These are phyloP conservation scores for Rhizoctonia solani DNA, from an alignment of 1,284 basidiomycete genomes.

Conservation along the genomic window DNA sequence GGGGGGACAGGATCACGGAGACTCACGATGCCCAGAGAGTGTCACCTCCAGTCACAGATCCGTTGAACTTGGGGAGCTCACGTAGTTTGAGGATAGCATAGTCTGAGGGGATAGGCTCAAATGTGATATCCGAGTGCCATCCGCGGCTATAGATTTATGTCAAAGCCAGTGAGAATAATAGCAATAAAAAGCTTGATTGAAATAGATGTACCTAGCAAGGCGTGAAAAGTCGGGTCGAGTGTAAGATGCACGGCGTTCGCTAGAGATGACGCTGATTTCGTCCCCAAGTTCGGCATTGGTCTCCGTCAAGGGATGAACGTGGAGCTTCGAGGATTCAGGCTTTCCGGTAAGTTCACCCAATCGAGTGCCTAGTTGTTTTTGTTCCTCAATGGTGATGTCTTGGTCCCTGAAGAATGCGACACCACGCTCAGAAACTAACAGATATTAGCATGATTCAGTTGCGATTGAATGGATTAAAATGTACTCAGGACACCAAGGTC, in stretches of 20 bases:
- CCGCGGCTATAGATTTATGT: constrained; percentile 49
- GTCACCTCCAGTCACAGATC: constrained; percentile 44
- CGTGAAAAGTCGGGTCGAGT: constrained; percentile 24
- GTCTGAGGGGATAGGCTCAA: constrained; percentile 68
- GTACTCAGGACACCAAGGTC: constrained; percentile 48
- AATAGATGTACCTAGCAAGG: constrained; percentile 1
- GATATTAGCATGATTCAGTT: neutral
- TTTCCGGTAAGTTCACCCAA: constrained; percentile 63
- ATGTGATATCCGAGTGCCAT: constrained; percentile 71
- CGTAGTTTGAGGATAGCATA: constrained; percentile 66
- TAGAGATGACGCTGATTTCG: constrained; percentile 56
- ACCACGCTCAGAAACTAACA: constrained; percentile 61
- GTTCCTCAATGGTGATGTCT: constrained; percentile 52
- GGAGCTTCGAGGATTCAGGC: constrained; percentile 58
- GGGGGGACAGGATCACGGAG: neutral
- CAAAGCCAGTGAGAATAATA: neutral
- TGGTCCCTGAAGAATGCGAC: constrained; percentile 74
- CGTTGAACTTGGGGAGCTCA: constrained; percentile 52
- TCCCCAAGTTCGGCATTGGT: constrained; percentile 54
- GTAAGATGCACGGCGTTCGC: constrained; percentile 46
- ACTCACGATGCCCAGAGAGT: constrained; percentile 49
- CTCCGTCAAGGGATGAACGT: constrained; percentile 68
- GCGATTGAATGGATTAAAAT: neutral
- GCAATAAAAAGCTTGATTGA: neutral
- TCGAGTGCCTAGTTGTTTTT: constrained; percentile 52